phyloP scores from a whole-genome alignment of 176 grass and related monocot genomes.

The Triticum timopheevii region DNA sequence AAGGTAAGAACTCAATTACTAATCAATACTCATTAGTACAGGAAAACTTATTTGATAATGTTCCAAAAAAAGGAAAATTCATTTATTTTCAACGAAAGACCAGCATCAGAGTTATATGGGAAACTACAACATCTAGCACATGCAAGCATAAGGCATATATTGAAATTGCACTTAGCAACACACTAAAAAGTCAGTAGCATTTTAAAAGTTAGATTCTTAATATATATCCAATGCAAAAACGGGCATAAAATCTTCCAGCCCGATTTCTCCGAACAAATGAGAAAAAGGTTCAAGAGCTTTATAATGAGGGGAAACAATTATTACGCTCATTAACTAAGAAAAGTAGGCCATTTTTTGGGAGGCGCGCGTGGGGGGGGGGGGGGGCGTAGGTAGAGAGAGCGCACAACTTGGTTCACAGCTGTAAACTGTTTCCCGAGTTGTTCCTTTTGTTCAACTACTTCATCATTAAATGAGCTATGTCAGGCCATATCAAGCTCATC shows the following conservation, averaged over 20 bases:
- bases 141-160: not conserved
- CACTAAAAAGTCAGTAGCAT: not conserved
- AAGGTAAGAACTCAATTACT: too few species aligned
- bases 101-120: too few species aligned
- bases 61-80: too few species aligned
- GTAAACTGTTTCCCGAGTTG: conserved; percentile 35
- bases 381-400: conserved; percentile 3
- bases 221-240: conserved; percentile 61
- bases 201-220: conserved; percentile 22
- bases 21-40: too few species aligned
- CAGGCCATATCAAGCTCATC: conserved; percentile 43
- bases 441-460: conserved; percentile 35
- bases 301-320: too few species aligned
- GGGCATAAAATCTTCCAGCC: not conserved
- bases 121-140: too few species aligned
- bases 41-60: too few species aligned
- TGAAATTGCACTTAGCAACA: not conserved
- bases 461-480: conserved; percentile 44
- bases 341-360: too few species aligned
- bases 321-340: too few species aligned
- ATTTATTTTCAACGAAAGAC: too few species aligned
- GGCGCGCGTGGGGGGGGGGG: not conserved
- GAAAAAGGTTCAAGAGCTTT: too few species aligned
- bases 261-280: too few species aligned
- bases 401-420: conserved; percentile 38